Base-by-base conservation (phyloP, 202 grass and related monocot species). In the Carex sylvatica region DNA sequence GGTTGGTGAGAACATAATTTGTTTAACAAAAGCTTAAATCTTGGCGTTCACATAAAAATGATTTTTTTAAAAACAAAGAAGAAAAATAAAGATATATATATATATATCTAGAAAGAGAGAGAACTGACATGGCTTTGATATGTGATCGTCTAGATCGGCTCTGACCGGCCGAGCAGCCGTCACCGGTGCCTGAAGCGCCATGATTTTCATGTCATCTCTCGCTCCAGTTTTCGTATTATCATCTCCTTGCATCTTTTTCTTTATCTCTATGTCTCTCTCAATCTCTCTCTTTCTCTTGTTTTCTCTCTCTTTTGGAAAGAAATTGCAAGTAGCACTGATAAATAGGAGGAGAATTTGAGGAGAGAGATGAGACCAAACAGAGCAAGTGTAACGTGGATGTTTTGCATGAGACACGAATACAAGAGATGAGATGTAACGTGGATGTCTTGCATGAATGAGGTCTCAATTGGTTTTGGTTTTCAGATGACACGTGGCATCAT, bases 131-230 rank as follows among this genome's bases (percentile, higher is more conserved):
- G 86, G 86, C 30, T 85, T 88, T 30, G 59, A 12, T 22, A 88
- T 79, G 68, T 70, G 83, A 64, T 85, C 78, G 0, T 88, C 87
- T 6, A 88, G 77, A 66, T 88, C 87, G 0, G 54, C 77, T 53
- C 87, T 58, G 38, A 88, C 82, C 7, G 65, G 78, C 22, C 78
- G 70, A 65, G 53, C 82, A 0, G 70, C 82, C 2, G 83, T 85
- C 56, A 85, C 76, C 5, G 87, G 83, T 14, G 86, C 81, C 51
- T 84, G 86, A 67, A 83, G 58, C 10, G 86, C 86, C n/a, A 84
- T 2, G 1, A 79, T 82, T 22, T 82, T 82, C 79, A 82, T 68
- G 61, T 82, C 40, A 68, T 82, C 79, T 55, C 79, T 82, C 1
- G 62, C 23, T 15, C 60, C 79, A 33, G 9, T 70, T 13, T 82